phyloP scores from a whole-genome alignment of 805 yeast species.

The Metschnikowia vanudenii region DNA sequence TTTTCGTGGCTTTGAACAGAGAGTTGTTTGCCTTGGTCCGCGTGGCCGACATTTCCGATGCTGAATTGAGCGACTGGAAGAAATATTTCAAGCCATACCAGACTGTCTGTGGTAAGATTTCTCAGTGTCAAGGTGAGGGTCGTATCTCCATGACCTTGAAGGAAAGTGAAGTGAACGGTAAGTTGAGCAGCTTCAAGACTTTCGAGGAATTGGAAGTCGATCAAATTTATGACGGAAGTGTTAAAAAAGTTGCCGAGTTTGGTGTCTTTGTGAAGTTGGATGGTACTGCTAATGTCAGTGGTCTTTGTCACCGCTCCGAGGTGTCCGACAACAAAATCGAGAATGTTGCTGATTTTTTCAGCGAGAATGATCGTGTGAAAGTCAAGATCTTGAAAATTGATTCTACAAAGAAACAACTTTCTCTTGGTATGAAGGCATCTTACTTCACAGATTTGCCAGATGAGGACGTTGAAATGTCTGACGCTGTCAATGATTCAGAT shows the following conservation, averaged over 20 bases:
- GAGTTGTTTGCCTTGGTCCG: constrained; percentile 75
- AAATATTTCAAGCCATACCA: constrained; percentile 68
- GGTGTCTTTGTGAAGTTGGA: constrained; percentile 88
- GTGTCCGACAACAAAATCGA: constrained; percentile 68
- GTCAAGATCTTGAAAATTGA: constrained; percentile 72
- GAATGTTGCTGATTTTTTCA: constrained; percentile 65
- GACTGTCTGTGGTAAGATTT: constrained; percentile 69
- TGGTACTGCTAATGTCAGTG: constrained; percentile 71
- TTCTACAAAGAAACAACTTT: constrained; percentile 64
- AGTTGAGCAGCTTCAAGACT: constrained; percentile 52
- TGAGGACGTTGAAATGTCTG: constrained; percentile 9
- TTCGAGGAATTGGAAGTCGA: constrained; percentile 70
- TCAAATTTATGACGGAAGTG: constrained; percentile 72
- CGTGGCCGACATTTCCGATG: constrained; percentile 77
- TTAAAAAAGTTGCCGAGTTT: constrained; percentile 74
- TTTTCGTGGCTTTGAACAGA: constrained; percentile 75
- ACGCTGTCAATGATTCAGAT: background rate
- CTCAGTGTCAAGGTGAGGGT: constrained; percentile 58
- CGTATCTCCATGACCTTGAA: constrained; percentile 76
- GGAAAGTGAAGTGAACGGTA: constrained; percentile 76
- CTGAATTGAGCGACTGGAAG: constrained; percentile 85
- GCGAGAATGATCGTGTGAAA: constrained; percentile 88
- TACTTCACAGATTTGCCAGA: constrained; percentile 54
- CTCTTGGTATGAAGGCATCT: constrained; percentile 94
- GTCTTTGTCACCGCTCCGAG: constrained; percentile 83